phyloP scores from a whole-genome alignment of 1,284 basidiomycete genomes.

The Chalciporus sp. region DNA sequence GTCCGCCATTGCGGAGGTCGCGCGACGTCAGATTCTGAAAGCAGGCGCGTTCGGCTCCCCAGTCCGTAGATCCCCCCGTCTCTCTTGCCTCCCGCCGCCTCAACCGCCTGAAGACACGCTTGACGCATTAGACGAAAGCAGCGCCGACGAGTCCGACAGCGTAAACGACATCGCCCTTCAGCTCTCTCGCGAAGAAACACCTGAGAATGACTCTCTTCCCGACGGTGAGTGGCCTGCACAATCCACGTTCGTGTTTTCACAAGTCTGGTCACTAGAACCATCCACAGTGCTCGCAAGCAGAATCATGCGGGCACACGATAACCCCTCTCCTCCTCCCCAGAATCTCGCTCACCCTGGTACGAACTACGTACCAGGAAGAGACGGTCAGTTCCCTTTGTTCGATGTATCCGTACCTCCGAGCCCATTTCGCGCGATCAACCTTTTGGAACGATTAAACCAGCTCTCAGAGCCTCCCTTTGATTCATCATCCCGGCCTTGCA shows the following conservation, averaged over 20 bases:
- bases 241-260: constrained; percentile 9
- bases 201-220: constrained; percentile 42
- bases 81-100: constrained; percentile 42
- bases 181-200: constrained; percentile 43
- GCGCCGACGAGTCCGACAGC: constrained; percentile 35
- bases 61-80: constrained; percentile 54
- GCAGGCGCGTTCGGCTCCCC: constrained; percentile 33
- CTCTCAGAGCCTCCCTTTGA: constrained; percentile 6
- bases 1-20: constrained; percentile 38
- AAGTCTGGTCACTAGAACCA: constrained; percentile 48
- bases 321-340: constrained; percentile 74
- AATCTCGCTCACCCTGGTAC: constrained; percentile 29
- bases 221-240: constrained; percentile 45
- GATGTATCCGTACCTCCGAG: constrained; percentile 27
- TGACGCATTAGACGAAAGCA: constrained; percentile 14
- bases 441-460: constrained; percentile 32
- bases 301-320: constrained; percentile 68
- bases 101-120: constrained; percentile 17
- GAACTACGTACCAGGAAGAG: constrained; percentile 18
- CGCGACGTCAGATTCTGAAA: constrained; percentile 35
- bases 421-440: constrained; percentile 36
- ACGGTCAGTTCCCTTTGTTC: constrained; percentile 17
- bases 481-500: neutral
- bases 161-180: constrained; percentile 34
- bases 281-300: constrained; percentile 63